phyloP scores from a whole-genome alignment of 176 grass and related monocot genomes.

The Poa annua region DNA sequence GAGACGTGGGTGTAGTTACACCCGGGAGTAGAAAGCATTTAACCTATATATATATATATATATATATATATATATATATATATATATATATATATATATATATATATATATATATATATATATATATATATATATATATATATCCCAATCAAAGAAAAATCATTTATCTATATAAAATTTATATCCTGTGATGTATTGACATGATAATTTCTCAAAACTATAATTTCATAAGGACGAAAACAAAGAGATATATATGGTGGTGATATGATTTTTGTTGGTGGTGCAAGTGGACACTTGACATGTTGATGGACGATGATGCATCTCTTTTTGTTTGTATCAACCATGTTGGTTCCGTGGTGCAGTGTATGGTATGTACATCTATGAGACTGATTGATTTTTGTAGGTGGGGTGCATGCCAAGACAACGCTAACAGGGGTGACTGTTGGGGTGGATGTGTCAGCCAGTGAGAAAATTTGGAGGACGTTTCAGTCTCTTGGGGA shows the following conservation, averaged over 20 bases:
- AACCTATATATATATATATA: too few species aligned
- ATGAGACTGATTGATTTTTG: slow-evolving; percentile 26
- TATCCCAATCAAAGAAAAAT: background rate
- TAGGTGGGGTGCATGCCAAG: slow-evolving; percentile 62
- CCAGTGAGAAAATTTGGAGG: slow-evolving; percentile 86
- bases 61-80: too few species aligned
- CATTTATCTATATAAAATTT: background rate
- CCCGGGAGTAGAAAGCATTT: too few species aligned
- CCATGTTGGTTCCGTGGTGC: slow-evolving; percentile 18
- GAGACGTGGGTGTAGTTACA: too few species aligned
- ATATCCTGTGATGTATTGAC: background rate
- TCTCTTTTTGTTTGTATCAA: slow-evolving; percentile 27
- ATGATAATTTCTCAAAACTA: slow-evolving; percentile 8
- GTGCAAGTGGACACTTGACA: slow-evolving; percentile 32
- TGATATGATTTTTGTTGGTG: slow-evolving; percentile 18
- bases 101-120: too few species aligned
- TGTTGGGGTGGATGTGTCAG: slow-evolving; percentile 71
- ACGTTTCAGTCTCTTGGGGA: slow-evolving; percentile 89
- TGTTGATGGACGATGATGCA: slow-evolving; percentile 7
- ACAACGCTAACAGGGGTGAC: slow-evolving; percentile 78
- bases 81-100: too few species aligned
- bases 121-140: too few species aligned
- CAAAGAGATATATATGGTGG: background rate
- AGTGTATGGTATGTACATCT: slow-evolving; percentile 13
- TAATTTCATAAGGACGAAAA: background rate